These are phyloP conservation scores for Geoglossum glabrum DNA, from an alignment of 495 filamentous ascomycete species.

Conservation along the genomic window DNA sequence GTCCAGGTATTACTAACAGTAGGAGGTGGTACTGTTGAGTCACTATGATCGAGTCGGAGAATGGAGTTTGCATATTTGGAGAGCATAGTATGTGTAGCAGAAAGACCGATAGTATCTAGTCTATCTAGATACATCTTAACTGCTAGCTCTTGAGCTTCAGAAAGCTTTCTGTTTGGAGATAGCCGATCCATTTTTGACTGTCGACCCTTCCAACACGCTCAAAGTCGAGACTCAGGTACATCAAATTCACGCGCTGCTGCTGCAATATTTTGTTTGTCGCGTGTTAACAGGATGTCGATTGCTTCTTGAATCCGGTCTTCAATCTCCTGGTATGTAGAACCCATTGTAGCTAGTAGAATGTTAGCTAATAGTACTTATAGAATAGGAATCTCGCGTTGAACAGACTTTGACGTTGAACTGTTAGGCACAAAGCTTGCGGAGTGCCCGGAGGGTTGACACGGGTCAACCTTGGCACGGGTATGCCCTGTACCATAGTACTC, in stretches of 20 bases:
- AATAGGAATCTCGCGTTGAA: too few species aligned
- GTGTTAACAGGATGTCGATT: not conserved
- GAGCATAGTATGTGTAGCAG: slow-evolving; percentile 3
- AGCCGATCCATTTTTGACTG: not conserved
- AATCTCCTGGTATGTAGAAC: too few species aligned
- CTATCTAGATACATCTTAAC: slow-evolving; percentile 8
- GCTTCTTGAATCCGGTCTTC: not conserved
- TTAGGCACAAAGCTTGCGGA: too few species aligned
- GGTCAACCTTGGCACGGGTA: too few species aligned
- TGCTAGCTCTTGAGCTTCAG: slow-evolving; percentile 3
- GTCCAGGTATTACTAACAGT: slow-evolving; percentile 6
- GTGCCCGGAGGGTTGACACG: too few species aligned
- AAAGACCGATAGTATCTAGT: slow-evolving; percentile 4
- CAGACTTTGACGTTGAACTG: too few species aligned
- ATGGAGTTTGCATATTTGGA: slow-evolving; percentile 8
- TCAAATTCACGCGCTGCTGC: not conserved
- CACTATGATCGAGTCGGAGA: not conserved
- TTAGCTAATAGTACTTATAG: too few species aligned
- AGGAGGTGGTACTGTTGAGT: not conserved
- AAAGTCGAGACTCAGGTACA: not conserved
- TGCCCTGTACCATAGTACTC: too few species aligned
- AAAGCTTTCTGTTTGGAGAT: slow-evolving; percentile 1
- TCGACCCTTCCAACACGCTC: not conserved
- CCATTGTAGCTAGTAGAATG: too few species aligned
- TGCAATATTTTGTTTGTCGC: not conserved